phyloP scores from a whole-genome alignment of 371 early-diverging fungal species.

The Mortierella sp. region DNA sequence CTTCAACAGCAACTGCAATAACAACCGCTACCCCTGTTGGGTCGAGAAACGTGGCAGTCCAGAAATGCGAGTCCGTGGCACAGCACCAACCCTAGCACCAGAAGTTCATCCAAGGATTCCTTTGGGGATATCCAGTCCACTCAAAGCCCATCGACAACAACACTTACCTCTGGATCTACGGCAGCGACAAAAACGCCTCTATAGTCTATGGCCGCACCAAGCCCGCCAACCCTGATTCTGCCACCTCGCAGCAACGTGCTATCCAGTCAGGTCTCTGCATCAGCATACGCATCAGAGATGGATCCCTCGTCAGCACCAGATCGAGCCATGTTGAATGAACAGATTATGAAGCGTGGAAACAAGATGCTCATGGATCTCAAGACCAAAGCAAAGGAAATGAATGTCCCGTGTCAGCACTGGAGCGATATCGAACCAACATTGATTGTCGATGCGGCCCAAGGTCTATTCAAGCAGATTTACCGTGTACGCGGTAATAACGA shows the following conservation, averaged over 20 bases:
- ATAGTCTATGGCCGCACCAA: no score
- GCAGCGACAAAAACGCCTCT: no score
- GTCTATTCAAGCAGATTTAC: constrained; percentile 55
- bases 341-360: constrained; percentile 35
- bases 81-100: no score
- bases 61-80: no score
- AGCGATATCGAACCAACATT: constrained; percentile 48
- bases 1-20: no score
- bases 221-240: constrained; percentile 3
- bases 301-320: constrained; percentile 31
- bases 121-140: constrained; percentile 17
- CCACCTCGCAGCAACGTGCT: constrained; percentile 11
- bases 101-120: no score
- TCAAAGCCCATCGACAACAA: no score
- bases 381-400: constrained; percentile 27
- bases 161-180: no score
- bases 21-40: no score
- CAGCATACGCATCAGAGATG: constrained; percentile 2
- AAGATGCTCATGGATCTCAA: constrained; percentile 35
- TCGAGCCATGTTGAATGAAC: constrained; percentile 21
- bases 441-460: constrained; percentile 54
- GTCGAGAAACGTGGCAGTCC: no score
- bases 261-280: constrained; percentile 39
- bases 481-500: constrained; percentile 40
- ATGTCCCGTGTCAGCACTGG: constrained; percentile 48